These are phyloP conservation scores for Darksidea phi DNA, from an alignment of 495 filamentous ascomycete genomes.

Conservation along the genomic window DNA sequence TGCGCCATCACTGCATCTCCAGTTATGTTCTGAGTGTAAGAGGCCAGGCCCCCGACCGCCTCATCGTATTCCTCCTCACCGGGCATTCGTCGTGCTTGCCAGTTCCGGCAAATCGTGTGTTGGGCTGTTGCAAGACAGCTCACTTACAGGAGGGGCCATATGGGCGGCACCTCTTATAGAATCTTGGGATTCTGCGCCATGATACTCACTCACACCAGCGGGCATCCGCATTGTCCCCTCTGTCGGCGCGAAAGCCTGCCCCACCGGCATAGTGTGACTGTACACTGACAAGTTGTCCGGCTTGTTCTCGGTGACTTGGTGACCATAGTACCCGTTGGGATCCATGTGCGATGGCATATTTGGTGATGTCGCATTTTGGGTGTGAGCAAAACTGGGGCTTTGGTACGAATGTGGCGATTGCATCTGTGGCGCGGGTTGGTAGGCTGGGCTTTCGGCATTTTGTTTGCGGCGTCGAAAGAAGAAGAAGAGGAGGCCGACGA, in stretches of 20 bases:
- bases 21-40: background rate
- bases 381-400: background rate
- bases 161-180: background rate
- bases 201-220: background rate
- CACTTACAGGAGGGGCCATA: background rate
- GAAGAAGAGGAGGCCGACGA: background rate
- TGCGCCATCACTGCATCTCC: background rate
- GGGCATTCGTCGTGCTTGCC: background rate
- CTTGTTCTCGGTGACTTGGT: too few species aligned
- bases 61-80: background rate
- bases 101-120: background rate
- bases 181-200: background rate
- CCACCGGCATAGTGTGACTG: too few species aligned
- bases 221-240: too few species aligned
- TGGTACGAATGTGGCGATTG: background rate
- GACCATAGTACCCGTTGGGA: too few species aligned
- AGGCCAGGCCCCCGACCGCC: background rate
- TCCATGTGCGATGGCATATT: background rate
- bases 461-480: background rate
- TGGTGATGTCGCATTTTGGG: background rate
- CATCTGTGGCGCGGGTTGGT: background rate
- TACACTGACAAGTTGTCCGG: too few species aligned
- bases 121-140: background rate
- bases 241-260: too few species aligned
- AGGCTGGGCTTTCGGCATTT: background rate